Percentiles rank a stretch among this genome's conserved stretches.
These are phyloP conservation scores for Annona squamosa DNA, from an alignment of 164 flowering plant species.

Conservation along the genomic window DNA sequence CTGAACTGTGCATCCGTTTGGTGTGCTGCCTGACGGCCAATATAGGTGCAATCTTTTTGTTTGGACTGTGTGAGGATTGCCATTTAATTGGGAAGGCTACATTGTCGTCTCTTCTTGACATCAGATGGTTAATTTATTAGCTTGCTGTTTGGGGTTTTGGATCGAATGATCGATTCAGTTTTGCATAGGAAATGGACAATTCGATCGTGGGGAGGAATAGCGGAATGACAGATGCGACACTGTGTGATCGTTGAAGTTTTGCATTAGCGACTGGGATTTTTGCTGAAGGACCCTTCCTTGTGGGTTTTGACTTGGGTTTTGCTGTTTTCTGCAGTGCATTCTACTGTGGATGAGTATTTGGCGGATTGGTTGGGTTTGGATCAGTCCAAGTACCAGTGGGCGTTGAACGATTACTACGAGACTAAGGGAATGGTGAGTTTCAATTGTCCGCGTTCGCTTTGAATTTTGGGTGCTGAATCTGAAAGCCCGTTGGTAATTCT, in stretches of 20 bases:
- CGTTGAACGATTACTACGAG: constrained; percentile 85
- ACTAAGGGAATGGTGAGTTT: constrained; percentile 60
- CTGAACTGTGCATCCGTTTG: background rate
- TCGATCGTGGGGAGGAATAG: background rate
- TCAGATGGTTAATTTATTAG: too few species aligned
- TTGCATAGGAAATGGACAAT: background rate
- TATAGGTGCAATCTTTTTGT: background rate
- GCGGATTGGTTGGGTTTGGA: constrained; percentile 90
- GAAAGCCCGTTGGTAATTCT: background rate
- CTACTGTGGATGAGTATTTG: constrained; percentile 77
- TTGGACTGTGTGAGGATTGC: constrained; percentile 7
- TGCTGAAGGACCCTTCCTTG: background rate
- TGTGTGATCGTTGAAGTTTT: background rate
- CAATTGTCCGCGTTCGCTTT: background rate
- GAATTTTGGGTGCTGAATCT: background rate
- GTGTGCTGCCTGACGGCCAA: background rate
- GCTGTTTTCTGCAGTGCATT: constrained; percentile 52
- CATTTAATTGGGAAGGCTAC: background rate
- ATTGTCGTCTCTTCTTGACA: too few species aligned
- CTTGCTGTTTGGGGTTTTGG: background rate
- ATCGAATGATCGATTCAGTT: background rate
- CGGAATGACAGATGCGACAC: background rate
- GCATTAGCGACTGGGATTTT: background rate
- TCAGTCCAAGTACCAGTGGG: constrained; percentile 97
- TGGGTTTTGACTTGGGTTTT: background rate